phyloP scores from a whole-genome alignment of 2,329 filamentous ascomycete species.

The Diaporthe vexans region DNA sequence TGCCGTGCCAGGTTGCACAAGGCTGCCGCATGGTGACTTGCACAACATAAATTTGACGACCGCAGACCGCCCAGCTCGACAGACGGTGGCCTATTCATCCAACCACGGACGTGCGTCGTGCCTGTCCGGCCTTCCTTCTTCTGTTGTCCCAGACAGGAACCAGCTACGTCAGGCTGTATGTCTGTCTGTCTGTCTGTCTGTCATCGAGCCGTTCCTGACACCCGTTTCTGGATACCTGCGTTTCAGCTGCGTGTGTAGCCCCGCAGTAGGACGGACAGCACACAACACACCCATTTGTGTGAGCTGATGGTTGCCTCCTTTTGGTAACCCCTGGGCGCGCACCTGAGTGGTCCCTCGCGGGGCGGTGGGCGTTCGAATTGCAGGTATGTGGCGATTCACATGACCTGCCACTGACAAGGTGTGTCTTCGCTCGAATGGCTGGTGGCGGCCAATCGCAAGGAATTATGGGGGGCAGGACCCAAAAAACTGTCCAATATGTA shows the following conservation, averaged over 20 bases:
- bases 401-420: constrained; percentile 34
- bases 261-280: constrained; percentile 26
- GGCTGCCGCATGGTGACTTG: constrained; percentile 19
- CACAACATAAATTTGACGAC: constrained; percentile 17
- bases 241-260: constrained; percentile 31
- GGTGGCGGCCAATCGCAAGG: constrained; percentile 17
- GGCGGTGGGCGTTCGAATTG: constrained; percentile 34
- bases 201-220: constrained; percentile 24
- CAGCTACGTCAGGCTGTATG: not conserved
- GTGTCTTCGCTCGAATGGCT: not conserved
- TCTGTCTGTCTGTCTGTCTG: not conserved
- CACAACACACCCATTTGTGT: constrained; percentile 35
- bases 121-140: not conserved
- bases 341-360: constrained; percentile 33
- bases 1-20: constrained; percentile 26
- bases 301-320: constrained; percentile 28
- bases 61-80: constrained; percentile 20
- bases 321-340: not conserved
- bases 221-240: constrained; percentile 32
- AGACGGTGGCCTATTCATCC: not conserved
- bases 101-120: constrained; percentile 12
- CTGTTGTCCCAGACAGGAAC: not conserved
- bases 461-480: not conserved
- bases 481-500: not conserved
- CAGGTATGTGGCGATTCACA: constrained; percentile 37